These are phyloP conservation scores for Fraxinus paxiana DNA, from an alignment of 305 asterid genomes.

Conservation along the genomic window DNA sequence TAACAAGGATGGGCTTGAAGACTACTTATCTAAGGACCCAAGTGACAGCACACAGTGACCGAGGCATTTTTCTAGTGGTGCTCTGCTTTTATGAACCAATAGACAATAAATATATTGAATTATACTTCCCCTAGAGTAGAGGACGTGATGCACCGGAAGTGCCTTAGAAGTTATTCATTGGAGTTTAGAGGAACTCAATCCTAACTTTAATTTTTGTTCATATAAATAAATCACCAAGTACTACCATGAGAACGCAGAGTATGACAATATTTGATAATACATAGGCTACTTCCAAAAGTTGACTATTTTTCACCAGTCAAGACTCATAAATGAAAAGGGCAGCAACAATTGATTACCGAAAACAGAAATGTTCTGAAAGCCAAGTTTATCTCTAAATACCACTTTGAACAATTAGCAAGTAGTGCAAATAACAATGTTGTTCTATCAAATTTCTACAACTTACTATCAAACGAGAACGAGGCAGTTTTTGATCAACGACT, in stretches of 20 bases:
- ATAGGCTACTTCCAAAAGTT: not conserved
- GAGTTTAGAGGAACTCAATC: not conserved
- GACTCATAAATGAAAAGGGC: not conserved
- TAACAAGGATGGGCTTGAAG: not conserved
- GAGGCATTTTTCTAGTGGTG: slow-evolving; percentile 14
- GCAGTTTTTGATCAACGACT: not conserved
- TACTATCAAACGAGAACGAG: not conserved
- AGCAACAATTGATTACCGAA: not conserved
- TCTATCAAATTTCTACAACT: not conserved
- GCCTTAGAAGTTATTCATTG: not conserved
- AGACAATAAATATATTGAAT: not conserved
- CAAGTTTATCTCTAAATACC: not conserved
- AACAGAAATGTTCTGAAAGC: not conserved
- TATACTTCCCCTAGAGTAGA: not conserved
- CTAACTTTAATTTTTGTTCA: not conserved
- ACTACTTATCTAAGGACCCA: not conserved
- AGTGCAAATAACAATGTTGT: not conserved
- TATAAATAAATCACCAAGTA: not conserved
- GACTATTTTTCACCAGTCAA: not conserved
- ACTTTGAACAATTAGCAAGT: not conserved
- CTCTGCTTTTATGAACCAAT: not conserved
- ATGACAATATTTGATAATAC: not conserved
- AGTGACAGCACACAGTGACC: not conserved
- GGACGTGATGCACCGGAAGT: not conserved
- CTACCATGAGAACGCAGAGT: not conserved